Base-by-base conservation (phyloP, 2,329 filamentous ascomycete species). In the Neonectria faginata region DNA sequence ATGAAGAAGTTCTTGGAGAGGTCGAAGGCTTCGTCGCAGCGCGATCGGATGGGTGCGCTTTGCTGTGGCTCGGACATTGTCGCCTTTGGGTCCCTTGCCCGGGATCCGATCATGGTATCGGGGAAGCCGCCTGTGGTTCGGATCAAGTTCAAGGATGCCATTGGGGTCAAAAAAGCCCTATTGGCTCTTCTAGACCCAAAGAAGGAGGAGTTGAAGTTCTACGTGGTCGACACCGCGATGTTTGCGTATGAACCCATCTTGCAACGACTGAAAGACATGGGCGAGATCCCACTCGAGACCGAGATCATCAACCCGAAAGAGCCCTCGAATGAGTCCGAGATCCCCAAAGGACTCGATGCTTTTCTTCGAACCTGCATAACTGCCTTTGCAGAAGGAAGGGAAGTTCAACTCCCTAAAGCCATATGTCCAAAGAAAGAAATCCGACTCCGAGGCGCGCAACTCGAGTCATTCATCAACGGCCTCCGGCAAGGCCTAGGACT, bases 221-320 rank as follows among this genome's bases (percentile, higher is more conserved):
- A 89, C 0, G 76, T 89, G 2, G 85, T 92, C 0, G 85, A 91
- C 45, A 90, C 90, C 0, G 82, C 90, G 0, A 83, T 90, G 0
- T 93, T 92, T 72, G 88, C 90, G 0, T 92, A 89, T 60, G 88
- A 92, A 58, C 91, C 91, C 0, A 82, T 93, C 1, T 74, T 93
- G 5, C 76, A 84, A 52, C 82, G 86, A 1, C 78, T 93, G 1
- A 84, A 91, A 72, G 76, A 80, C 0, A 86, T 88, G 25, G 78
- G 73, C 0, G 82, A 88, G 2, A 58, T 92, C 0, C 85, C 89
- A 0, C 78, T 93, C 0, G 79, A 85, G 3, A 74, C 85, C 2
- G 79, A 86, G 33, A 70, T 92, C 0, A 76, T 92, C 5, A 65
- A 77, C 12, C 66, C 76, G 0, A 63, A 60, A 0, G 60, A 65